Conservation (phyloP, 1,284 basidiomycete genomes). For the Filobasidium uniguttulatum region DNA sequence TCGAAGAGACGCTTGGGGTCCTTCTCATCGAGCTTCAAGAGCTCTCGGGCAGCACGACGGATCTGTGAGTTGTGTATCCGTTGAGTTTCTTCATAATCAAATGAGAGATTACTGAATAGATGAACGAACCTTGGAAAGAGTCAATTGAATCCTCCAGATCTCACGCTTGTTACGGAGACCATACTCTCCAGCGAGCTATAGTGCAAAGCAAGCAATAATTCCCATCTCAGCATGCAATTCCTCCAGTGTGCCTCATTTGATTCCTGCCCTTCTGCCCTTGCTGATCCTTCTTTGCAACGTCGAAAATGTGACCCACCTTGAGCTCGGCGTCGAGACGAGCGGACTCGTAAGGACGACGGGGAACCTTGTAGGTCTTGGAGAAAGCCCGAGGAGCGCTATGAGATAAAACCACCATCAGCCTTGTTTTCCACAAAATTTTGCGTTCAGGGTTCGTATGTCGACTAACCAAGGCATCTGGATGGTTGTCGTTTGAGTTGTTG, state of each 20-base stretch:
- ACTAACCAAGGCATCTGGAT: conserved; percentile 18
- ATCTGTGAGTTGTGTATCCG: conserved; percentile 41
- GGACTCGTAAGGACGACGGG: conserved; percentile 91
- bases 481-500: too few relatives aligned
- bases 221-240: conserved; percentile 10
- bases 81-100: neutral
- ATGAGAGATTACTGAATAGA: neutral
- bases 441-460: neutral
- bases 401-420: conserved; percentile 1
- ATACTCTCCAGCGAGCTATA: conserved; percentile 94
- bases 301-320: conserved; percentile 67
- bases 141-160: conserved; percentile 98
- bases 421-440: neutral
- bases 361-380: conserved; percentile 81
- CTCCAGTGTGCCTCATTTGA: too few relatives aligned
- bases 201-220: neutral
- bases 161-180: conserved; percentile 99
- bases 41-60: conserved; percentile 99
- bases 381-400: conserved; percentile 33
- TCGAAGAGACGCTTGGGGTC: conserved; percentile 99
- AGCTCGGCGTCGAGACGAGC: conserved; percentile 98
- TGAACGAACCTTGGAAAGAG: conserved; percentile 62
- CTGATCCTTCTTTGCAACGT: neutral
- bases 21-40: conserved; percentile 98
- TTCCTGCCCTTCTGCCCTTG: neutral